A percentile compares a stretch with the other conserved stretches of the same genome.
Conservation (phyloP, 2,329 filamentous ascomycete species). For the Zelopaecilomyces penicillatus region DNA sequence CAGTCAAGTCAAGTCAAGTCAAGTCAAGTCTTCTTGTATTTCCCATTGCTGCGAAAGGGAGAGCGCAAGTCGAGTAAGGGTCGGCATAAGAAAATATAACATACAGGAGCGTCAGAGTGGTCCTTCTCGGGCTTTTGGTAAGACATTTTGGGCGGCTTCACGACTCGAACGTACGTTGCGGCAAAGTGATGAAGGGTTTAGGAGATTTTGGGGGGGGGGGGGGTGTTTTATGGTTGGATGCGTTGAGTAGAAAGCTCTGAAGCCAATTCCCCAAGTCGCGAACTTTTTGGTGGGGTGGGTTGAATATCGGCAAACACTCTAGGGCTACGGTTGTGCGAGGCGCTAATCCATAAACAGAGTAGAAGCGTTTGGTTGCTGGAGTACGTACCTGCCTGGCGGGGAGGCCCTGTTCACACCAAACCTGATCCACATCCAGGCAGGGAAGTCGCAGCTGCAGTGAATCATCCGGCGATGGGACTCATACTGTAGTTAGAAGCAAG, state of each 20-base stretch:
- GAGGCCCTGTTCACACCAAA: background rate
- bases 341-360: slow-evolving; percentile 11
- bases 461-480: slow-evolving; percentile 10
- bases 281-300: slow-evolving; percentile 14
- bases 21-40: background rate
- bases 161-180: slow-evolving; percentile 73
- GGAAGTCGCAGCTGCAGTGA: slow-evolving; percentile 3
- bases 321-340: slow-evolving; percentile 14
- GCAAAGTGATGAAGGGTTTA: slow-evolving; percentile 68
- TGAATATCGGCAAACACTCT: slow-evolving; percentile 5
- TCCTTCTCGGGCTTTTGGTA: slow-evolving; percentile 95
- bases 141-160: slow-evolving; percentile 73
- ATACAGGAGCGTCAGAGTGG: slow-evolving; percentile 76
- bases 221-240: slow-evolving; percentile 10
- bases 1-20: too few relatives aligned
- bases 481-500: too few relatives aligned
- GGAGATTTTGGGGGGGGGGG: slow-evolving; percentile 8
- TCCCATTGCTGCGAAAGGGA: background rate
- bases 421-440: too few relatives aligned
- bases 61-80: background rate
- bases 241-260: slow-evolving; percentile 12
- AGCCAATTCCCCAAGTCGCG: slow-evolving; percentile 1
- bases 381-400: slow-evolving; percentile 8
- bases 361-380: background rate
- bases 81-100: slow-evolving; percentile 23